Evolutionary conservation across 83 land plant species (phyloP), one percentile per base, ranked within the genome.

Genomic region (Diphasiastrum complanatum): DNA sequence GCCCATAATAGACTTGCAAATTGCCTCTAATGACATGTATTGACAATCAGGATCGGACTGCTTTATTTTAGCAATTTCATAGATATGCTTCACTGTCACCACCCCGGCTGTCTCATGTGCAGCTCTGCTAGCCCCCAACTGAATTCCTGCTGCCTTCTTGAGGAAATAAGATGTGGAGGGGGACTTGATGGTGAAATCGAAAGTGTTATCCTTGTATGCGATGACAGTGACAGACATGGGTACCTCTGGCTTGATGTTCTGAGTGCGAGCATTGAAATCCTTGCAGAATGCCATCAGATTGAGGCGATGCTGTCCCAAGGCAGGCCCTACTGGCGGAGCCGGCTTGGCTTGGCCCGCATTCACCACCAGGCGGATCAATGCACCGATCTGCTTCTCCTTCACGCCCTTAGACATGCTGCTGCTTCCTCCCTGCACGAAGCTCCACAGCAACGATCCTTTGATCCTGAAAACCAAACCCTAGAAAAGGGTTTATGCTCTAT

Each of bases 201-300:
- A 87, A 6, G 90, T 82, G 73, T 77, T 84, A 66, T 91, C 95
- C 70, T 84, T 87, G 81, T 78, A 91, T 14, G 97, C 97, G 4
- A 89, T 84, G 60, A 91, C 76, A 18, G 68, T 77, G 34, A 91
- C 86, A 3, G 95, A 80, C 93, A 91, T 87, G 40, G 97, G 97
- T 8, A 85, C 84, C 22, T 91, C 93, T 10, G 97, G 71, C 75
- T 84, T 87, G 72, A 76, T 76, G 60, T 83, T 78, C 66, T 87
- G 97, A 3, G 97, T 91, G 14, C 93, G 77, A 2, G 95, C 97
- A 64, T 91, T 91, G 81, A 91, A 91, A 67, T 91, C 97, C 65
- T 91, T 91, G 75, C 97, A 91, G 72, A 91, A 91, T 3, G 97
- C 83, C 97, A 91, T 91, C 14, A 91, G 74, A 45, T 91, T 91